These are phyloP conservation scores for Alternaria triticina DNA, from an alignment of 2,329 filamentous ascomycete genomes.

Conservation along the genomic window DNA sequence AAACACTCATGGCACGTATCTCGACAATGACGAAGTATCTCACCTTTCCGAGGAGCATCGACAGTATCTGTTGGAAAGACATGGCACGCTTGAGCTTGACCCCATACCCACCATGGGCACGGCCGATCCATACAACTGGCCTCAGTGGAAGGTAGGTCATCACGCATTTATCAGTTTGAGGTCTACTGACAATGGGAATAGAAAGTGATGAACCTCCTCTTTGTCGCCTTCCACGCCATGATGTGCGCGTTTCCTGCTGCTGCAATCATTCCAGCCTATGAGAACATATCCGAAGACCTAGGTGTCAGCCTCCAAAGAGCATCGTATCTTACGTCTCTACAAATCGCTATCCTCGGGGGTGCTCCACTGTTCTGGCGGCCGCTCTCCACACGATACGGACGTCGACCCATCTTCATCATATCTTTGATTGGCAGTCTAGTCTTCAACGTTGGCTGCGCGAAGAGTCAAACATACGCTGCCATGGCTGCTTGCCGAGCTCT, in stretches of 20 bases:
- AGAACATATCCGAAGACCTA: conserved; percentile 60
- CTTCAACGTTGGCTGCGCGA: conserved; percentile 62
- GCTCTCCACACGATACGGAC: conserved; percentile 60
- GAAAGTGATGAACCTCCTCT: conserved; percentile 60
- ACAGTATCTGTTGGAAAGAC: conserved; percentile 59
- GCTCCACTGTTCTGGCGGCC: conserved; percentile 65
- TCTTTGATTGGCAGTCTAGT: conserved; percentile 56
- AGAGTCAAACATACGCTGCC: conserved; percentile 56
- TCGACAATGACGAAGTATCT: conserved; percentile 34
- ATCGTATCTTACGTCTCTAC: conserved; percentile 62
- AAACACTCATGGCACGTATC: conserved; percentile 37
- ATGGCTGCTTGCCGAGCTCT: conserved; percentile 62
- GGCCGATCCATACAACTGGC: conserved; percentile 64
- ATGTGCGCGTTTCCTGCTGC: conserved; percentile 64
- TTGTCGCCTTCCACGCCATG: conserved; percentile 64
- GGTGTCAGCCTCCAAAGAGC: conserved; percentile 56
- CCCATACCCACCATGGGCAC: conserved; percentile 59
- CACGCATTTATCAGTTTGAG: background rate
- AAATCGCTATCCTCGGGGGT: conserved; percentile 61
- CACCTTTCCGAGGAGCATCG: conserved; percentile 53
- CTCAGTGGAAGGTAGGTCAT: conserved; percentile 54
- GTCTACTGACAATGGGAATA: conserved; percentile 24
- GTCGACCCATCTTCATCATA: conserved; percentile 61
- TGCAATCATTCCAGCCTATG: conserved; percentile 62
- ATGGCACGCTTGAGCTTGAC: conserved; percentile 62